Percentiles rank a stretch among this genome's conserved stretches.
phyloP scores from a whole-genome alignment of 176 grass and related monocot species.

The Raddia distichophylla region DNA sequence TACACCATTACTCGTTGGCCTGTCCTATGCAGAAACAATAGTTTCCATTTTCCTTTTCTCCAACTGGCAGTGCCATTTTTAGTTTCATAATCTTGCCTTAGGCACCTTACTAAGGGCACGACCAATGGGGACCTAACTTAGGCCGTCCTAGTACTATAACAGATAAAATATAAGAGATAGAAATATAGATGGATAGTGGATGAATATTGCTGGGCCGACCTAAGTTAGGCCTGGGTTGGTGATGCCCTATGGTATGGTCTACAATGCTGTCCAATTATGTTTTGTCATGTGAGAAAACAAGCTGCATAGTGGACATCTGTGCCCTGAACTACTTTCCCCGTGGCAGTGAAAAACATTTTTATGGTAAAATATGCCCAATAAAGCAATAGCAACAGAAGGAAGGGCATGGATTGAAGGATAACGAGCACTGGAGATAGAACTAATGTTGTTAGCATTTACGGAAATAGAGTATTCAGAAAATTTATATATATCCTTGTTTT shows the following conservation, averaged over 20 bases:
- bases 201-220: too few relatives aligned
- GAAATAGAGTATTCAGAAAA: not conserved
- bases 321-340: not conserved
- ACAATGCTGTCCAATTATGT: not conserved
- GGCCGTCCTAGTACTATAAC: too few relatives aligned
- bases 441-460: slow-evolving; percentile 12
- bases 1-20: not conserved
- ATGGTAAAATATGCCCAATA: not conserved
- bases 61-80: slow-evolving; percentile 2
- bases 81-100: not conserved
- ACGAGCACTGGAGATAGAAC: not conserved
- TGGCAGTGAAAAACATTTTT: not conserved
- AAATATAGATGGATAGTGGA: too few relatives aligned
- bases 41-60: not conserved
- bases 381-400: not conserved
- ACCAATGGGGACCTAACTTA: too few relatives aligned
- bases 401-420: not conserved
- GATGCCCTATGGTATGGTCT: too few relatives aligned
- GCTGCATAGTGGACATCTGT: not conserved
- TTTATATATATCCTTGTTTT: not conserved
- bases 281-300: not conserved
- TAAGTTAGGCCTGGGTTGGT: too few relatives aligned
- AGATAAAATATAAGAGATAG: too few relatives aligned
- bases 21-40: not conserved
- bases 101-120: not conserved